These are phyloP conservation scores for Entophlyctis helioformis DNA, from an alignment of 192 early-diverging fungal species.

Conservation along the genomic window DNA sequence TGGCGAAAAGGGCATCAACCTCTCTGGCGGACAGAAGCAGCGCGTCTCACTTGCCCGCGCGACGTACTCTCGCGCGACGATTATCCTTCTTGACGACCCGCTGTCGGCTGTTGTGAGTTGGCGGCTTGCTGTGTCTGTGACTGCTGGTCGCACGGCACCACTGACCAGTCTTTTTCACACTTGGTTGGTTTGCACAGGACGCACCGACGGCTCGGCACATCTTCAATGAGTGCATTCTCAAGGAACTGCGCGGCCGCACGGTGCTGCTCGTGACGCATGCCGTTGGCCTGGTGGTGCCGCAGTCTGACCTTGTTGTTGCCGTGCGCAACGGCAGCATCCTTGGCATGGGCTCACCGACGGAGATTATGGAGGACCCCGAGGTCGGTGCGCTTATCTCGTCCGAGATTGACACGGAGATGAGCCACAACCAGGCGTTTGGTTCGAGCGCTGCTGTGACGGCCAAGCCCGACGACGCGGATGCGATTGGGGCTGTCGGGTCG, in stretches of 20 bases:
- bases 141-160: no score
- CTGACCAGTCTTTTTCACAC: no score
- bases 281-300: constrained; percentile 8
- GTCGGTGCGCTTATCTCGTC: no score
- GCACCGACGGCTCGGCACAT: constrained; percentile 77
- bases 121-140: no score
- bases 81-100: constrained; percentile 69
- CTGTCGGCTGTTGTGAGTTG: constrained; percentile 67
- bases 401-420: no score
- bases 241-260: constrained; percentile 58
- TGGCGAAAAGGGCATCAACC: constrained; percentile 31
- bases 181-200: no score
- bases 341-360: no score
- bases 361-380: no score
- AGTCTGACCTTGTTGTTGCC: constrained; percentile 13
- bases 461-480: no score
- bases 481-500: no score
- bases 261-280: constrained; percentile 69
- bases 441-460: no score
- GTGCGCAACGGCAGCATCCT: constrained; percentile 15
- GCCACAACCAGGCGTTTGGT: no score
- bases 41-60: constrained; percentile 67
- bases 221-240: constrained; percentile 52
- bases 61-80: constrained; percentile 47
- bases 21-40: constrained; percentile 73